phyloP scores from a whole-genome alignment of 345 rosid species.

The Leavenworthia alabamica region DNA sequence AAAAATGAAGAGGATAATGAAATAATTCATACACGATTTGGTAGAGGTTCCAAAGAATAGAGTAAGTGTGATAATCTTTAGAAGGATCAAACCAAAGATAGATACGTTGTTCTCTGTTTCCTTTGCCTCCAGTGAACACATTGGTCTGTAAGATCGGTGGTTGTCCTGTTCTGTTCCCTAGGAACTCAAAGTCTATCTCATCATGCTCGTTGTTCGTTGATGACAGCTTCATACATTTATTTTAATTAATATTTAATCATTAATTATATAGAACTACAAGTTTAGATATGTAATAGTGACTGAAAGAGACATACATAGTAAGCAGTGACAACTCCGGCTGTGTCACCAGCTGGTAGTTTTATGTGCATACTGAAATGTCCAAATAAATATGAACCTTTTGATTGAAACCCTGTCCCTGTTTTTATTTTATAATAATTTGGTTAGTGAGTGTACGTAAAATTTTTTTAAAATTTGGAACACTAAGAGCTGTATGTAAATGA shows the following conservation, averaged over 20 bases:
- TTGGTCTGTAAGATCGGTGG: conserved; percentile 80
- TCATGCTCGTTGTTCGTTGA: conserved; percentile 83
- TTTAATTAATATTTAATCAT: background rate
- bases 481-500: too few species aligned
- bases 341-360: conserved; percentile 65
- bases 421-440: too few species aligned
- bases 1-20: conserved; percentile 9
- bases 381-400: conserved; percentile 68
- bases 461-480: too few species aligned
- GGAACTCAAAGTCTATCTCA: conserved; percentile 86
- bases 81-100: conserved; percentile 84
- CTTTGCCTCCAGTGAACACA: conserved; percentile 73
- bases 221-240: conserved; percentile 37
- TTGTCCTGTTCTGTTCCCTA: conserved; percentile 79
- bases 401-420: conserved; percentile 82
- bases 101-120: conserved; percentile 69
- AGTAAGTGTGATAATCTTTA: conserved; percentile 52
- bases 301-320: conserved; percentile 44
- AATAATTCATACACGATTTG: conserved; percentile 53
- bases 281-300: background rate
- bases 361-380: conserved; percentile 88
- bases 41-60: conserved; percentile 65
- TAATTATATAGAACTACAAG: too few species aligned
- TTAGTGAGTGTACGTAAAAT: too few species aligned
- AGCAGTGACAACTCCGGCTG: conserved; percentile 81